Evolutionary conservation across 306 rosid species (phyloP).

Genomic region (Medicago arabica): DNA sequence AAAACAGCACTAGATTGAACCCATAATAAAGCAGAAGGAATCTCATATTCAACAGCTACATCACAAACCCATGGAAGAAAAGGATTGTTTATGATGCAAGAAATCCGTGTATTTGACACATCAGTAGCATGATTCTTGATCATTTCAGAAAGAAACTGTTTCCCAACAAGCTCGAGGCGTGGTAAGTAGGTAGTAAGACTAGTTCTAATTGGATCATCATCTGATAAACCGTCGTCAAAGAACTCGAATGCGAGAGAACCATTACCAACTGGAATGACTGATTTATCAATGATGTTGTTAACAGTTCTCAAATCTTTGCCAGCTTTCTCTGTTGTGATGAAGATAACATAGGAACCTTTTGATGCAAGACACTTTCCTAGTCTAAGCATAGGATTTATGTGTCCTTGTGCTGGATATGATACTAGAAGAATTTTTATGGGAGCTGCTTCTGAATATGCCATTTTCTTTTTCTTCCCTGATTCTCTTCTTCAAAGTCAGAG

Average conservation of each 20-base stretch:
- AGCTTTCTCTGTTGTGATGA: constrained; percentile 48
- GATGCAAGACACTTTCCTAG: constrained; percentile 69
- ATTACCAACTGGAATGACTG: constrained; percentile 45
- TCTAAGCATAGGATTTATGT: constrained; percentile 72
- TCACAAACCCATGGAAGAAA: constrained; percentile 76
- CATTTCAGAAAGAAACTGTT: constrained; percentile 35
- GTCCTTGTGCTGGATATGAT: constrained; percentile 76
- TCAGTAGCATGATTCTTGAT: constrained; percentile 22
- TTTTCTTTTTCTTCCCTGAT: background rate
- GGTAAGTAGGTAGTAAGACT: constrained; percentile 13
- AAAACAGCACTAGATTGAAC: constrained; percentile 68
- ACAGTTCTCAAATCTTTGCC: constrained; percentile 55
- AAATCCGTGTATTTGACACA: constrained; percentile 47
- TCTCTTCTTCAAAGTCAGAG: too few species aligned
- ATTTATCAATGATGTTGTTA: constrained; percentile 45
- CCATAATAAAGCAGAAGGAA: constrained; percentile 69
- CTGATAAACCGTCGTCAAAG: constrained; percentile 59
- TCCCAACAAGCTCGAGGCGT: constrained; percentile 57
- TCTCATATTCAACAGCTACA: constrained; percentile 47
- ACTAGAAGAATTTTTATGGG: constrained; percentile 54
- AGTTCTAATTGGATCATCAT: constrained; percentile 38
- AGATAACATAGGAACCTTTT: constrained; percentile 64
- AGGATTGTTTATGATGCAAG: constrained; percentile 67
- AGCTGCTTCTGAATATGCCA: constrained; percentile 44
- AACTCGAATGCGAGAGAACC: constrained; percentile 68